phyloP scores from a whole-genome alignment of 192 early-diverging fungal genomes.

The Backusella macrospora region DNA sequence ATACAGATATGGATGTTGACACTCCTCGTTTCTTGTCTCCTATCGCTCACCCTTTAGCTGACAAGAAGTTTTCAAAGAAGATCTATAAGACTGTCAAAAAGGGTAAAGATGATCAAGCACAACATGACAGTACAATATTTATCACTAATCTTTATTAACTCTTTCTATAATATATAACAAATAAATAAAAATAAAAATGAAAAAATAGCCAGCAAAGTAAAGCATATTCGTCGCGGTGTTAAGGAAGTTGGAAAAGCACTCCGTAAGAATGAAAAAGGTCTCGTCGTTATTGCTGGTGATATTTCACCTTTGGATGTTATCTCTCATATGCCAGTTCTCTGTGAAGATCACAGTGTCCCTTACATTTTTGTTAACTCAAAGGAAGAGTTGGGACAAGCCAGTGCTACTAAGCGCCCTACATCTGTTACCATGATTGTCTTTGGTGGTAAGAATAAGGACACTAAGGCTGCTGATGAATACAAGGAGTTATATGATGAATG shows the following conservation, averaged over 20 bases:
- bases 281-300: conserved; percentile 96
- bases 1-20: conserved; percentile 54
- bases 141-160: background rate
- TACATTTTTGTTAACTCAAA: conserved; percentile 96
- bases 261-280: conserved; percentile 91
- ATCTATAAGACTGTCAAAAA: conserved; percentile 89
- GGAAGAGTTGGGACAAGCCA: conserved; percentile 91
- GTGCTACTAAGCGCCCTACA: conserved; percentile 95
- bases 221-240: conserved; percentile 90
- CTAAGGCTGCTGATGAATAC: conserved; percentile 77
- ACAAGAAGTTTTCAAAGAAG: conserved; percentile 84
- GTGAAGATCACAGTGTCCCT: conserved; percentile 94
- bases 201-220: conserved; percentile 75
- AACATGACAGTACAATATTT: conserved; percentile 10
- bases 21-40: conserved; percentile 58
- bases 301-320: conserved; percentile 97
- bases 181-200: too few relatives aligned
- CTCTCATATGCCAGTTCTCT: conserved; percentile 95
- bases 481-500: conserved; percentile 88
- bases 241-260: conserved; percentile 98
- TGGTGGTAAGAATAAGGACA: conserved; percentile 72
- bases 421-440: conserved; percentile 88
- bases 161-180: background rate
- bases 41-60: conserved; percentile 83
- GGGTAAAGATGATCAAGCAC: conserved; percentile 54